These are phyloP conservation scores for Fusarium subglutinans DNA, from an alignment of 2,329 filamentous ascomycete genomes.

Conservation along the genomic window DNA sequence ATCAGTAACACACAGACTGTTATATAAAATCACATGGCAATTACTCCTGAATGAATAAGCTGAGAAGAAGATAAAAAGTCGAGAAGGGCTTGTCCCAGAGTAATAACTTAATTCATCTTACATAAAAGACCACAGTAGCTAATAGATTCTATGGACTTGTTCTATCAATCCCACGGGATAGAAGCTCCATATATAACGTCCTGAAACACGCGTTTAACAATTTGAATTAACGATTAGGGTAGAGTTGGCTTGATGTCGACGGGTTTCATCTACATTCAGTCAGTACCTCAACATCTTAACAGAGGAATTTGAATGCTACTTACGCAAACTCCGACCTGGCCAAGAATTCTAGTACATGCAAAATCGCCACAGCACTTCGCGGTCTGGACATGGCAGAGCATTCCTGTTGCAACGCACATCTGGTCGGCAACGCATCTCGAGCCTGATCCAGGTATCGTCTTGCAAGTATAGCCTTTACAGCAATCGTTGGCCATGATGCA, in stretches of 20 bases:
- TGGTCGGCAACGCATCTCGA: background rate
- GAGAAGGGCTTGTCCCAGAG: rapidly evolving
- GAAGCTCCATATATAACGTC: rapidly evolving
- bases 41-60: background rate
- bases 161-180: too few species aligned
- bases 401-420: background rate
- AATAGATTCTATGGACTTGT: background rate
- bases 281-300: background rate
- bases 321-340: background rate
- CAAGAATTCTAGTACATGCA: background rate
- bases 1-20: background rate
- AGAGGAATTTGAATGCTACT: rapidly evolving
- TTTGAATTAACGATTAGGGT: rapidly evolving
- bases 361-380: background rate
- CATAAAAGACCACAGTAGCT: rapidly evolving
- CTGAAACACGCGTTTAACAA: rapidly evolving
- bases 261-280: background rate
- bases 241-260: background rate
- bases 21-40: background rate
- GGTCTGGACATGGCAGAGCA: background rate
- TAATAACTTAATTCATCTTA: background rate
- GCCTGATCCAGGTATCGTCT: background rate
- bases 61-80: rapidly evolving
- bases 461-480: background rate
- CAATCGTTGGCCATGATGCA: background rate